A percentile compares a stretch with the other conserved stretches of the same genome.
Conservation (phyloP, 331 rosid species). For the Arachis monticola region DNA sequence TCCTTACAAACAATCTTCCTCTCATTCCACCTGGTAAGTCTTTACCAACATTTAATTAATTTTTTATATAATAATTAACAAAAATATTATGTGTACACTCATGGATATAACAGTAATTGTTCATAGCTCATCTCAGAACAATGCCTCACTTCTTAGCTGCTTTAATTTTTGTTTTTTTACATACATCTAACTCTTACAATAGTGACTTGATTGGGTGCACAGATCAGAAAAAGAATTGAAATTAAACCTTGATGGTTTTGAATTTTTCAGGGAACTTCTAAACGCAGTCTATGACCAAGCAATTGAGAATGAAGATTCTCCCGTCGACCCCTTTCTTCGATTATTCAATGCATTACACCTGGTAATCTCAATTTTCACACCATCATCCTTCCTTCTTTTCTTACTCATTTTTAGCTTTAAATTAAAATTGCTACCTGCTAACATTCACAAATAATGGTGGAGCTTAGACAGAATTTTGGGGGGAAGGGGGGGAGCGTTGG, state of each 20-base stretch:
- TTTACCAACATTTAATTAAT: too few species aligned
- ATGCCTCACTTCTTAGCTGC: background rate
- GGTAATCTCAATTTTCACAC: conserved; percentile 27
- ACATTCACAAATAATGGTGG: background rate
- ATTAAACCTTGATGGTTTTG: background rate
- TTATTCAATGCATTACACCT: background rate
- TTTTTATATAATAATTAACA: too few species aligned
- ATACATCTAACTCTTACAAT: background rate
- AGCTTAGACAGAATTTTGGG: too few species aligned
- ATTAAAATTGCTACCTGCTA: background rate
- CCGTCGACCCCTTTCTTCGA: conserved; percentile 29
- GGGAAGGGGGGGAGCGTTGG: too few species aligned
- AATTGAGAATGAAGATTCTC: background rate
- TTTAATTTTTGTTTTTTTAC: background rate
- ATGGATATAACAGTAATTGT: too few species aligned
- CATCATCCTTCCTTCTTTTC: background rate
- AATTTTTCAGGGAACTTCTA: background rate
- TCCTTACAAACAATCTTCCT: background rate
- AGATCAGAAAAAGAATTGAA: background rate
- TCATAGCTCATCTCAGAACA: background rate
- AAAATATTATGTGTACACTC: too few species aligned
- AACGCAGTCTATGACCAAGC: background rate
- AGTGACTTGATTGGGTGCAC: background rate
- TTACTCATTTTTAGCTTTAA: background rate
- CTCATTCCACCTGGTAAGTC: background rate